Base-by-base conservation (phyloP, 208 protist species). In the Trypanosoma avium region DNA sequence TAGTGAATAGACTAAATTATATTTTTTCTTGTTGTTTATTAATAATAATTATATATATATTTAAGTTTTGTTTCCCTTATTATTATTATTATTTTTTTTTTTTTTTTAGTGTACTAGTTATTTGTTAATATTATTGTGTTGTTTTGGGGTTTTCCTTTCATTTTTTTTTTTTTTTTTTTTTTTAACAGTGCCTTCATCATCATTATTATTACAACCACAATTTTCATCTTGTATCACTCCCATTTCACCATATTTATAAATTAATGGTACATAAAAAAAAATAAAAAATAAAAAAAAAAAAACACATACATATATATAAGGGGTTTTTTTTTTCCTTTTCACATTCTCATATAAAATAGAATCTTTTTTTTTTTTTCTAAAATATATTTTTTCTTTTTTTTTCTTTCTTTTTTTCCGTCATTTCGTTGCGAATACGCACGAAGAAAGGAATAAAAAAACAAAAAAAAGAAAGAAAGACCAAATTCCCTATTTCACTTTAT, bases 381-480 rank as follows among this genome's bases (percentile, higher is more conserved):
- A 43, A 17, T 43, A 43, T 15, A 43, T 43, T 50, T 30, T 29
- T 1, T 50, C 45, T 50, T 30, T n/a, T 42, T 42, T 42, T 42
- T 42, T 42, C 7, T 42, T 42, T 42, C 36, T 10, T 10, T 15
- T 42, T 42, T 15, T n/a, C 4, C 36, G 12, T n/a, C 36, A 9
- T 42, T 42, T 15, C 36, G 10, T 15, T 42, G 10, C 36, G 1
- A 8, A 3, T n/a, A 15, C 36, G 43, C 17, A 42, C 43, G 50
- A 58, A 67, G 47, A 66, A 35, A 72, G 10, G 30, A 62, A 46
- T 62, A 29, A 54, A 52, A 43, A 52, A 43, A 33, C 21, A 57
- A 6, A 24, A 36, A 32, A 62, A 22, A 19, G 66, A 48, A 65
- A 58, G 66, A 73, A 61, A 35, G 62, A 67, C 67, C 13, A 29